These are phyloP conservation scores for Fusarium solani-melongenae DNA, from an alignment of 2,329 filamentous ascomycete species.

Conservation along the genomic window DNA sequence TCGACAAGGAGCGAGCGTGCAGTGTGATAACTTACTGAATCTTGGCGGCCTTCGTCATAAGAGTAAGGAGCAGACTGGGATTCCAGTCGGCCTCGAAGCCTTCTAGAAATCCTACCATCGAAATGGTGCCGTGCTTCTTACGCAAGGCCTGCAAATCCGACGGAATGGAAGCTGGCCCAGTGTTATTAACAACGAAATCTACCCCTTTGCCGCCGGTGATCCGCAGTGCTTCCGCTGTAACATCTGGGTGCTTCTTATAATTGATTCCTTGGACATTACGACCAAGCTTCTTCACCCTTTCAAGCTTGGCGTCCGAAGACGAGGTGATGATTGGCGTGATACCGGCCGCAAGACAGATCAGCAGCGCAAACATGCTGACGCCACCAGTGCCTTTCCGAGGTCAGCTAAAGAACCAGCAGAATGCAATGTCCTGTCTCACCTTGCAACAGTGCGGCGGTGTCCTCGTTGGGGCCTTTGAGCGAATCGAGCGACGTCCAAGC, in stretches of 20 bases:
- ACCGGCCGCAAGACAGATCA: neutral
- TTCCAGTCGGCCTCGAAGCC: neutral
- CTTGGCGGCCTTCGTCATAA: neutral
- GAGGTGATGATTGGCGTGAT: neutral
- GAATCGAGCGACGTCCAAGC: neutral
- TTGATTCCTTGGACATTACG: neutral
- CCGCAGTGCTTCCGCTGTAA: neutral
- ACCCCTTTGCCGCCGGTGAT: neutral
- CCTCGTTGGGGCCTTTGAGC: neutral
- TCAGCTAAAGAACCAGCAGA: neutral
- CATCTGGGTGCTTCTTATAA: neutral
- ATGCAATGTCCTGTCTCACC: neutral
- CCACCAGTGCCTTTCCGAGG: neutral
- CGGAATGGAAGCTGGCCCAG: neutral
- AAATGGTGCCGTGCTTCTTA: neutral
- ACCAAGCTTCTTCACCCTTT: neutral
- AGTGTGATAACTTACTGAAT: neutral
- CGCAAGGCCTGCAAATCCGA: neutral
- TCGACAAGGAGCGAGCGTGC: neutral
- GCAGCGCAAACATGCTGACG: neutral
- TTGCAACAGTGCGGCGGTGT: neutral
- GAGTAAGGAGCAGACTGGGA: neutral
- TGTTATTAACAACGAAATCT: neutral
- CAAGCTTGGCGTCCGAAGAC: neutral
- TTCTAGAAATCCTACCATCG: neutral